phyloP scores from a whole-genome alignment of 805 yeast species.

The Candida chilensis region DNA sequence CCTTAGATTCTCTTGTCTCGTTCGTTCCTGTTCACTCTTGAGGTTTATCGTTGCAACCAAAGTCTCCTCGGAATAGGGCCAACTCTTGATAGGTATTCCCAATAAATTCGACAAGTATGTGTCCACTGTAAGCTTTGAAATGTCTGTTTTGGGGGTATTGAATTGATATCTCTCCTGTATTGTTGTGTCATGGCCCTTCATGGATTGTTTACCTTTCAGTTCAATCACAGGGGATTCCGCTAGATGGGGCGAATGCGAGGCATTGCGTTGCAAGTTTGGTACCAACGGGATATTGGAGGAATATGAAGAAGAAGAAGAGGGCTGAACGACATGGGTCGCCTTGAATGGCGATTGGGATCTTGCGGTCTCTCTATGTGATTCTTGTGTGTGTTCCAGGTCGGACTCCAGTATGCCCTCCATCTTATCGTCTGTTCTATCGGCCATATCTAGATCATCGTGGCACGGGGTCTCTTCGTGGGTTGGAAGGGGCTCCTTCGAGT shows the following conservation, averaged over 20 bases:
- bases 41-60: conserved; percentile 22
- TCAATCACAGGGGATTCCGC: too few species aligned
- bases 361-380: neutral
- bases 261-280: too few species aligned
- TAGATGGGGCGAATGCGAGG: too few species aligned
- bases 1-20: conserved; percentile 25
- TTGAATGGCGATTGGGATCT: neutral
- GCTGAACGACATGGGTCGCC: too few species aligned
- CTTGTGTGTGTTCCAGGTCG: neutral
- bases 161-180: neutral
- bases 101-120: conserved; percentile 3
- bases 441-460: neutral
- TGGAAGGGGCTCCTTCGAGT: neutral
- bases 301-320: too few species aligned
- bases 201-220: neutral
- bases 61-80: conserved; percentile 24
- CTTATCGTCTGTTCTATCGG: neutral
- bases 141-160: neutral
- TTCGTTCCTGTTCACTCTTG: conserved; percentile 31
- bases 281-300: too few species aligned
- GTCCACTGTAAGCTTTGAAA: conserved; percentile 1
- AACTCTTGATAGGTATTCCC: conserved; percentile 4
- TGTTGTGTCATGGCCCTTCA: neutral
- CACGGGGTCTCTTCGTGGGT: neutral
- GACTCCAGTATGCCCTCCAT: neutral